phyloP scores from a whole-genome alignment of 306 rosid species.

The Adenanthera pavonina region DNA sequence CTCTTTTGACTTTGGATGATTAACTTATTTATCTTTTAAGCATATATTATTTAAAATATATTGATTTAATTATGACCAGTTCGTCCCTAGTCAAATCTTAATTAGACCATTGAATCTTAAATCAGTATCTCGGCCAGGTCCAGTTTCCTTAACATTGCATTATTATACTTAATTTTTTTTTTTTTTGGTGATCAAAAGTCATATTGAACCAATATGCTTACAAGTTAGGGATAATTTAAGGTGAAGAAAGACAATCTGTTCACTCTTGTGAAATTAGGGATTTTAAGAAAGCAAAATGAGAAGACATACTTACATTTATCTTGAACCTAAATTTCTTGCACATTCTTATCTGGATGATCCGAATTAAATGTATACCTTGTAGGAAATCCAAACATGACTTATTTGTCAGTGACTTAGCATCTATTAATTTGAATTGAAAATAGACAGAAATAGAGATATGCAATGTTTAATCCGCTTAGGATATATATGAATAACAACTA shows the following conservation, averaged over 20 bases:
- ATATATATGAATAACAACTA: no score
- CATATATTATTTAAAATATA: no score
- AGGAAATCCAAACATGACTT: background rate
- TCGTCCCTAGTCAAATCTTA: no score
- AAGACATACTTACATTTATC: background rate
- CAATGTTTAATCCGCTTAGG: no score
- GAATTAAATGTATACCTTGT: background rate
- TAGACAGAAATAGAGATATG: no score
- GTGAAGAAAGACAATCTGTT: background rate
- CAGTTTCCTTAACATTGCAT: no score
- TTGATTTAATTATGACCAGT: no score
- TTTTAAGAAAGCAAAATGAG: background rate
- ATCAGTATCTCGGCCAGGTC: no score
- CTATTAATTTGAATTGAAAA: no score
- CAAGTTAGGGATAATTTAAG: background rate
- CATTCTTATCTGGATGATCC: background rate
- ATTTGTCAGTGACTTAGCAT: background rate
- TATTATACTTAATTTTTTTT: background rate
- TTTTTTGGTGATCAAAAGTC: background rate
- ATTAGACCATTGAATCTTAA: no score
- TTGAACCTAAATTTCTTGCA: background rate
- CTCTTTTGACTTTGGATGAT: no score
- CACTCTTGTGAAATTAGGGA: background rate
- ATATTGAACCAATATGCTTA: background rate
- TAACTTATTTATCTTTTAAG: no score